These are phyloP conservation scores for Paxillus rubicundulus DNA, from an alignment of 768 basidiomycete genomes.

Conservation along the genomic window DNA sequence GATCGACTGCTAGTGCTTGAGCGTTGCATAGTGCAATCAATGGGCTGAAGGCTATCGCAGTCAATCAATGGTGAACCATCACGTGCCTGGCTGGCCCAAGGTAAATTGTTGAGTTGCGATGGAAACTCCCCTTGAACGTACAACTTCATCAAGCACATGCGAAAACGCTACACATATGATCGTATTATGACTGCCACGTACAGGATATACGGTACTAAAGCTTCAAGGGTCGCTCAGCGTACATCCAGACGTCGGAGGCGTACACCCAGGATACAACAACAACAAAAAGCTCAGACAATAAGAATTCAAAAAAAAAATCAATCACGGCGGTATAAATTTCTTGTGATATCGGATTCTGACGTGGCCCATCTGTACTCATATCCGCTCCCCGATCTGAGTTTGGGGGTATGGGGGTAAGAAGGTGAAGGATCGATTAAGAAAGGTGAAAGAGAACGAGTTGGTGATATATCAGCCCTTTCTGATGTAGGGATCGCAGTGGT, in stretches of 20 bases:
- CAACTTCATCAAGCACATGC: too few relatives aligned
- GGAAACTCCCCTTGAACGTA: background rate
- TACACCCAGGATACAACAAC: background rate
- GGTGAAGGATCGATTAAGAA: background rate
- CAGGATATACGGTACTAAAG: background rate
- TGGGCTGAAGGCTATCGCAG: background rate
- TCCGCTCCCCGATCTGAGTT: conserved; percentile 1
- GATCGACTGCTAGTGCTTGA: conserved; percentile 30
- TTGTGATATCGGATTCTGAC: conserved; percentile 21
- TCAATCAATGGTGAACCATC: too few relatives aligned
- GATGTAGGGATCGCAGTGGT: background rate
- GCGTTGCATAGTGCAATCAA: conserved; percentile 25
- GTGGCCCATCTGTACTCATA: conserved; percentile 23
- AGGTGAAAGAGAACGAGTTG: background rate
- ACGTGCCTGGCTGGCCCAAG: too few relatives aligned
- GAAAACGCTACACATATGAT: background rate
- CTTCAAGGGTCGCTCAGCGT: background rate
- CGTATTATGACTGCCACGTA: background rate
- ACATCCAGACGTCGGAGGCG: background rate
- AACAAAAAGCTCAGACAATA: background rate
- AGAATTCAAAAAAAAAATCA: conserved; percentile 2
- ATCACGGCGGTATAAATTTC: conserved; percentile 15
- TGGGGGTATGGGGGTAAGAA: background rate
- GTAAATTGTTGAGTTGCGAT: background rate
- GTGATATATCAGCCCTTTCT: conserved; percentile 5